Evolutionary conservation across 2,329 filamentous ascomycete species (phyloP).

Genomic region (Sclerotinia sclerotiorum): DNA sequence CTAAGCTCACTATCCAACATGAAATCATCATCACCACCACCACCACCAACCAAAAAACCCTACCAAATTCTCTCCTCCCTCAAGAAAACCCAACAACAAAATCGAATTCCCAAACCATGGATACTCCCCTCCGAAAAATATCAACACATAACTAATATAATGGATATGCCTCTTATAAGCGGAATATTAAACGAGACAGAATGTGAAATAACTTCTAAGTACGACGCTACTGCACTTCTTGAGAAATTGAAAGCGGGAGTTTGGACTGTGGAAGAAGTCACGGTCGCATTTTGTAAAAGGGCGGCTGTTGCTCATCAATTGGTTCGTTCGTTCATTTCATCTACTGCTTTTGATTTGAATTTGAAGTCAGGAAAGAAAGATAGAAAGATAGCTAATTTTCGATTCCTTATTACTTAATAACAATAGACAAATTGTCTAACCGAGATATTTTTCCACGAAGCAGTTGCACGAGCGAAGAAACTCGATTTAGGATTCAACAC

Average conservation of each 20-base stretch:
- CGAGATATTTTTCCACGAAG: slow-evolving; percentile 47
- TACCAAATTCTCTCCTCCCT: not conserved
- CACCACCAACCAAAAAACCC: not conserved
- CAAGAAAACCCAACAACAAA: not conserved
- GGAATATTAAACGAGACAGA: not conserved
- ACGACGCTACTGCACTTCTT: slow-evolving; percentile 32
- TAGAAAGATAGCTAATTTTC: not conserved
- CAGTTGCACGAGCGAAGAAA: slow-evolving; percentile 39
- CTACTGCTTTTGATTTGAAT: too few species aligned
- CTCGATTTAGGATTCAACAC: slow-evolving; percentile 46
- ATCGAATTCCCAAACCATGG: not conserved
- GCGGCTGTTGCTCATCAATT: slow-evolving; percentile 49
- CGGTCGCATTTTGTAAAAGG: slow-evolving; percentile 49
- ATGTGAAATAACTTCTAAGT: slow-evolving; percentile 33
- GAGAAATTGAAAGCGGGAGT: slow-evolving; percentile 27
- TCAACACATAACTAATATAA: not conserved
- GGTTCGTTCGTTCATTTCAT: not conserved
- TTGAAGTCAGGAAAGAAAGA: not conserved
- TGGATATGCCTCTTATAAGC: not conserved
- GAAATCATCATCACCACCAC: not conserved
- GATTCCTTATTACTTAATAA: too few species aligned
- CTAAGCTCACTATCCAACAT: not conserved
- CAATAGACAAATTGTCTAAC: slow-evolving; percentile 37
- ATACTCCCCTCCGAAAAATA: not conserved
- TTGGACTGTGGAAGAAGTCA: slow-evolving; percentile 41